These are phyloP conservation scores for Mycosphaerella sp. DNA, from an alignment of 2,329 filamentous ascomycete species.

Conservation along the genomic window DNA sequence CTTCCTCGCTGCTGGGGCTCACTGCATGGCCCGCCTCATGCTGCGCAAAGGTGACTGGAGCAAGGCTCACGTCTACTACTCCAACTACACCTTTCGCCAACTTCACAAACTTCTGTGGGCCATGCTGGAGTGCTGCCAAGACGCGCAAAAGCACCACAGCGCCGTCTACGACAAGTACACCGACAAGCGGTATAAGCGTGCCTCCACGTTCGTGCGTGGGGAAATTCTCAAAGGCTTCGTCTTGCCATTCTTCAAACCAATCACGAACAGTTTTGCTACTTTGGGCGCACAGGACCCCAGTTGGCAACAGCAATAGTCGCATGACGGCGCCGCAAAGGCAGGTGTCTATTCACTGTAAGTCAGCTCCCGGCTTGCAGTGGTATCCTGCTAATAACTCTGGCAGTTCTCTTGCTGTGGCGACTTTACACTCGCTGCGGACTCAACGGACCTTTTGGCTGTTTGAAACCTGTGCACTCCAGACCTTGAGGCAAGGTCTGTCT, in stretches of 20 bases:
- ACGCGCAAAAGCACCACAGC: slow-evolving; percentile 71
- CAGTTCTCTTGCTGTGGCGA: slow-evolving; percentile 14
- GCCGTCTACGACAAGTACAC: slow-evolving; percentile 91
- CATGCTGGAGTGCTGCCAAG: slow-evolving; percentile 81
- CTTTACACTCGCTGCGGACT: slow-evolving; percentile 17
- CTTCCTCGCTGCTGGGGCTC: slow-evolving; percentile 83
- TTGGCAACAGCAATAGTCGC: slow-evolving; percentile 15
- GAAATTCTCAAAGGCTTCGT: slow-evolving; percentile 60
- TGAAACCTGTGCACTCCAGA: slow-evolving; percentile 12
- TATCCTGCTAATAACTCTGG: background rate
- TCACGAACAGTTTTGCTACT: slow-evolving; percentile 9
- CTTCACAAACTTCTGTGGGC: slow-evolving; percentile 69
- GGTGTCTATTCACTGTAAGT: slow-evolving; percentile 9
- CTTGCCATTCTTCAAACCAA: slow-evolving; percentile 36
- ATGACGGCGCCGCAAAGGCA: slow-evolving; percentile 2
- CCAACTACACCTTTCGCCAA: slow-evolving; percentile 83
- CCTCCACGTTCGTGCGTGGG: slow-evolving; percentile 70
- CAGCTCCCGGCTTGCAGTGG: background rate
- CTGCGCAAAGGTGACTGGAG: slow-evolving; percentile 86
- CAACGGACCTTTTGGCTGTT: slow-evolving; percentile 12
- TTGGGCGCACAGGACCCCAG: slow-evolving; percentile 19
- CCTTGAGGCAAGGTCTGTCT: slow-evolving; percentile 17
- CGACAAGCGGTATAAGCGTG: slow-evolving; percentile 79
- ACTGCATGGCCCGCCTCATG: slow-evolving; percentile 84
- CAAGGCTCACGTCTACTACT: slow-evolving; percentile 81